A percentile compares a stretch with the other conserved stretches of the same genome.
Conservation (phyloP, 169 alveolate species). For the Toxoplasma gondii region DNA sequence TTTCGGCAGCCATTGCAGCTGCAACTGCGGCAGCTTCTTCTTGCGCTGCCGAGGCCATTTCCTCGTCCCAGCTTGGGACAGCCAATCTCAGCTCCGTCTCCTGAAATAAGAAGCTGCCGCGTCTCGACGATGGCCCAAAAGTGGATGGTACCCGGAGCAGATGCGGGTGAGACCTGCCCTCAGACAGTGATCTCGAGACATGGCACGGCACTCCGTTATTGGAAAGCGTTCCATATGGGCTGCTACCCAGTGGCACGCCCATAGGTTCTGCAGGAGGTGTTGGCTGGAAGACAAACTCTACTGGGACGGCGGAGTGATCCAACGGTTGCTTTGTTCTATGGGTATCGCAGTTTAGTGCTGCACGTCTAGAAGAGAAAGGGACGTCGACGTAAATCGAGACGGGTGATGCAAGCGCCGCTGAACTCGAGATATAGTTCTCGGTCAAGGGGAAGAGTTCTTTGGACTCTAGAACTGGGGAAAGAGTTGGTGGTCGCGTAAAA, state of each 20-base stretch:
- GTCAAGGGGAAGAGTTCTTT: not conserved
- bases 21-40: not conserved
- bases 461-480: not conserved
- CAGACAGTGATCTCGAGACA: not conserved
- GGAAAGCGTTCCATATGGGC: no score
- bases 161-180: not conserved
- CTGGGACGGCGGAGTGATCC: not conserved
- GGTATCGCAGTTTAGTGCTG: not conserved
- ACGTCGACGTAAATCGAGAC: slow-evolving; percentile 38
- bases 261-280: not conserved
- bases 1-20: slow-evolving; percentile 13
- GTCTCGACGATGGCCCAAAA: not conserved
- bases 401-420: not conserved
- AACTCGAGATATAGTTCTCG: not conserved
- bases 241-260: no score
- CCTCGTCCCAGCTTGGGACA: slow-evolving; percentile 11
- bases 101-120: slow-evolving; percentile 1
- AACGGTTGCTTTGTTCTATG: not conserved
- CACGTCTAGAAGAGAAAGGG: not conserved
- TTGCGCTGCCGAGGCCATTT: not conserved
- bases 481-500: not conserved
- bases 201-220: not conserved
- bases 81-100: slow-evolving; percentile 7
- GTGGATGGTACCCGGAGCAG: not conserved
- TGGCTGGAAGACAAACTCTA: not conserved